A percentile compares a stretch with the other conserved stretches of the same genome.
These are phyloP conservation scores for Hemisphaericaspora xylofermentans DNA, from an alignment of 1,139 yeast genomes.

Conservation along the genomic window DNA sequence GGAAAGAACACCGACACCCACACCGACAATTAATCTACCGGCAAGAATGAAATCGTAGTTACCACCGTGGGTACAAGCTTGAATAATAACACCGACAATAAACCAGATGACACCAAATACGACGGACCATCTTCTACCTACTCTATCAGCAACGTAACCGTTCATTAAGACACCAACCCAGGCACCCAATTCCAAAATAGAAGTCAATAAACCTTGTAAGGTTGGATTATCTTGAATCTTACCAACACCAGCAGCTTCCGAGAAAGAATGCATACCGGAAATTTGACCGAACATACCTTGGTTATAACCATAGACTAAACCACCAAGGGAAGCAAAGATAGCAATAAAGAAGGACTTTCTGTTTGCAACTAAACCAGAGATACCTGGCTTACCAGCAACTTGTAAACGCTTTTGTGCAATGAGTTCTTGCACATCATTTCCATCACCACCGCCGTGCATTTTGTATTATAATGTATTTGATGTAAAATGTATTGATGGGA, in stretches of 20 bases:
- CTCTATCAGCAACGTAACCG: slow-evolving; percentile 22
- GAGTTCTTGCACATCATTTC: slow-evolving; percentile 10
- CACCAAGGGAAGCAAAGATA: slow-evolving; percentile 23
- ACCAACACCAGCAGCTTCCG: slow-evolving; percentile 18
- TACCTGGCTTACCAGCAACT: slow-evolving; percentile 9
- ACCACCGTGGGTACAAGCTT: slow-evolving; percentile 21
- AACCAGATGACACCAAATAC: slow-evolving; percentile 24
- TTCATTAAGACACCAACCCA: slow-evolving; percentile 24
- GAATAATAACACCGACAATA: slow-evolving; percentile 37
- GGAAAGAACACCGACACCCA: slow-evolving; percentile 24
- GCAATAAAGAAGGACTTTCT: slow-evolving; percentile 15
- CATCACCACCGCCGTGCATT: slow-evolving; percentile 11
- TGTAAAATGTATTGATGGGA: background rate
- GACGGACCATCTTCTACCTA: slow-evolving; percentile 36
- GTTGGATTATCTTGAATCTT: slow-evolving; percentile 20
- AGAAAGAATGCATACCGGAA: slow-evolving; percentile 42
- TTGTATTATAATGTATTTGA: background rate
- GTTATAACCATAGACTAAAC: slow-evolving; percentile 61
- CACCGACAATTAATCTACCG: slow-evolving; percentile 25
- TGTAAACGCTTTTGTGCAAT: slow-evolving; percentile 12
- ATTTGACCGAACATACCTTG: slow-evolving; percentile 75
- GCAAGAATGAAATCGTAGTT: slow-evolving; percentile 21
- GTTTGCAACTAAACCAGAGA: slow-evolving; percentile 9
- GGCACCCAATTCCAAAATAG: slow-evolving; percentile 23
- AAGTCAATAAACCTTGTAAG: slow-evolving; percentile 25